Conservation (phyloP, 345 rosid species). For the Eucalyptus pumila region DNA sequence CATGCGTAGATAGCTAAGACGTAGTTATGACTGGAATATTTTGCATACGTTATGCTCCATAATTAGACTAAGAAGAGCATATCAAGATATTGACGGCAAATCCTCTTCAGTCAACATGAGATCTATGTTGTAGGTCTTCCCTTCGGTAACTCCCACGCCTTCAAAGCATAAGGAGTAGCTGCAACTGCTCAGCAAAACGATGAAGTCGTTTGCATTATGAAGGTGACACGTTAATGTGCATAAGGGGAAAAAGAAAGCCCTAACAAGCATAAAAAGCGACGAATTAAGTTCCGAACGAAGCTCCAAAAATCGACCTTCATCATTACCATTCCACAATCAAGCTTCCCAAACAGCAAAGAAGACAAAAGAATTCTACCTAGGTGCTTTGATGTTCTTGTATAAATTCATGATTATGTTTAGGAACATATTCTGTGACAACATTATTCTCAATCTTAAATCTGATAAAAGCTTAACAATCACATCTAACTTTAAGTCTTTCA, state of each 20-base stretch:
- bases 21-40: background rate
- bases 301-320: no score
- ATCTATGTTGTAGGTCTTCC: background rate
- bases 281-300: no score
- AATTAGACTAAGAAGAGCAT: no score
- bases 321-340: background rate
- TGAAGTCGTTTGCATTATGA: background rate
- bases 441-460: background rate
- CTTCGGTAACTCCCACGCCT: background rate
- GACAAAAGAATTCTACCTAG: background rate
- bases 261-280: background rate
- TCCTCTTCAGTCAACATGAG: background rate
- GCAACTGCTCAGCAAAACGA: background rate
- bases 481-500: background rate
- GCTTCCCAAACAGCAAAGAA: background rate
- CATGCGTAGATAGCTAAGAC: background rate
- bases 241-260: background rate
- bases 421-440: background rate
- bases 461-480: background rate
- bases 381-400: background rate
- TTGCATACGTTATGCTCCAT: background rate
- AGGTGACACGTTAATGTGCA: background rate
- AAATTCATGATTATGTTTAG: background rate
- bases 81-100: background rate
- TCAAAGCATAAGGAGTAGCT: background rate